Conservation (phyloP, 495 filamentous ascomycete species). For the Trypethelium eluteriae region DNA sequence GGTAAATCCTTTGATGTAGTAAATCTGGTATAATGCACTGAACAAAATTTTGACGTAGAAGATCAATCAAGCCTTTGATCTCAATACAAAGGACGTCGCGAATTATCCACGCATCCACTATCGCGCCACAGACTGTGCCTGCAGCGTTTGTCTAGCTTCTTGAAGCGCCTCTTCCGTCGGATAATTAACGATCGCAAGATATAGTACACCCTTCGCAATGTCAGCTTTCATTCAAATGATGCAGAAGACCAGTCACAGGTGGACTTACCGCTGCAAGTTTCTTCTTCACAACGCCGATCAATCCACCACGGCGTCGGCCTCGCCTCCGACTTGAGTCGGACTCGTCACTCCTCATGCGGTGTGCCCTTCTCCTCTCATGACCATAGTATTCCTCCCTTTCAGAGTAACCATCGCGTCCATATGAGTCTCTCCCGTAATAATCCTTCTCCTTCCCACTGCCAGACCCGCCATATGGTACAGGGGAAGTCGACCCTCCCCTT, state of each 20-base stretch:
- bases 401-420: not conserved
- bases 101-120: not conserved
- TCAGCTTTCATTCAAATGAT: not conserved
- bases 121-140: not conserved
- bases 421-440: not conserved
- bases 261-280: constrained; percentile 18
- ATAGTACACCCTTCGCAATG: constrained; percentile 27
- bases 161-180: constrained; percentile 26
- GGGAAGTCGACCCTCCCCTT: not conserved
- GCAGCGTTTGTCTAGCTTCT: constrained; percentile 17
- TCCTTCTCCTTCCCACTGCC: not conserved
- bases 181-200: constrained; percentile 33
- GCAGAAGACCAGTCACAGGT: not conserved
- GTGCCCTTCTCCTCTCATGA: not conserved
- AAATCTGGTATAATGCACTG: too few relatives aligned
- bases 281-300: constrained; percentile 22
- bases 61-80: too few relatives aligned
- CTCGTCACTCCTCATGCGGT: constrained; percentile 5
- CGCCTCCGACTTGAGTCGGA: not conserved
- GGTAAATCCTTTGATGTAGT: too few relatives aligned
- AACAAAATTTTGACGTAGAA: too few relatives aligned
- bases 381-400: not conserved
- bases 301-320: constrained; percentile 2
- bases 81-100: not conserved
- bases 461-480: not conserved